These are phyloP conservation scores for Boletus pseudo-olivaceus DNA, from an alignment of 768 basidiomycete species.

Conservation along the genomic window DNA sequence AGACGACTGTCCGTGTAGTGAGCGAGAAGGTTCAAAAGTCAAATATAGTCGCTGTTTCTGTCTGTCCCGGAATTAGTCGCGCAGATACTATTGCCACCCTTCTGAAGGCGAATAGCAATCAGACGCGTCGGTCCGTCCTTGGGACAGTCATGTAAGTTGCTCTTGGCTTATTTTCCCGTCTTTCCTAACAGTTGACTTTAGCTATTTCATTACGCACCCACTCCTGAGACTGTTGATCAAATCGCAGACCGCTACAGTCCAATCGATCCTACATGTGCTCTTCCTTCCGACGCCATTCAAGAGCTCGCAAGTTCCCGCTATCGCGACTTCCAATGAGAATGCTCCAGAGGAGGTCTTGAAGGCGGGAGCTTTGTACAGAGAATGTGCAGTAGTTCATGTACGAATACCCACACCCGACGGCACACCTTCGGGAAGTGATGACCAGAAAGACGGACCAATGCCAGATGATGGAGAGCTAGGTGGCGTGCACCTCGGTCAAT, in stretches of 20 bases:
- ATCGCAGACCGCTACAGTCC: conserved; percentile 58
- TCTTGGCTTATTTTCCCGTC: neutral
- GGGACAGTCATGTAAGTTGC: conserved; percentile 50
- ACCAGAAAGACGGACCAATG: conserved; percentile 35
- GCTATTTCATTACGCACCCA: conserved; percentile 67
- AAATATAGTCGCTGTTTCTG: conserved; percentile 72
- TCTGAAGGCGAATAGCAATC: conserved; percentile 26
- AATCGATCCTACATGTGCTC: conserved; percentile 76
- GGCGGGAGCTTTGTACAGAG: conserved; percentile 73
- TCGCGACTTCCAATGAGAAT: conserved; percentile 5
- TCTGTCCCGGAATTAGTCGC: conserved; percentile 75
- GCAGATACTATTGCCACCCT: conserved; percentile 59
- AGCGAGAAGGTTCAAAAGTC: conserved; percentile 49
- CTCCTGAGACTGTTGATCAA: conserved; percentile 68
- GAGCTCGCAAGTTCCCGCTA: conserved; percentile 32
- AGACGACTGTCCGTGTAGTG: conserved; percentile 34
- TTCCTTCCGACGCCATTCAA: conserved; percentile 83
- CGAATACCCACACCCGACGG: conserved; percentile 32
- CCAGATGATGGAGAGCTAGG: conserved; percentile 69
- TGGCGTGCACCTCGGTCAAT: conserved; percentile 61
- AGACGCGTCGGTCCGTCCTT: conserved; percentile 36
- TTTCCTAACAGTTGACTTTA: conserved; percentile 25
- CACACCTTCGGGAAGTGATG: conserved; percentile 21
- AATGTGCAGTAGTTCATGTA: conserved; percentile 63
- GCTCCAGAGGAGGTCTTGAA: conserved; percentile 62